A percentile compares a stretch with the other conserved stretches of the same genome.
Evolutionary conservation across 2,329 filamentous ascomycete species (phyloP).

Genomic region (Trichoderma koningiopsis): DNA sequence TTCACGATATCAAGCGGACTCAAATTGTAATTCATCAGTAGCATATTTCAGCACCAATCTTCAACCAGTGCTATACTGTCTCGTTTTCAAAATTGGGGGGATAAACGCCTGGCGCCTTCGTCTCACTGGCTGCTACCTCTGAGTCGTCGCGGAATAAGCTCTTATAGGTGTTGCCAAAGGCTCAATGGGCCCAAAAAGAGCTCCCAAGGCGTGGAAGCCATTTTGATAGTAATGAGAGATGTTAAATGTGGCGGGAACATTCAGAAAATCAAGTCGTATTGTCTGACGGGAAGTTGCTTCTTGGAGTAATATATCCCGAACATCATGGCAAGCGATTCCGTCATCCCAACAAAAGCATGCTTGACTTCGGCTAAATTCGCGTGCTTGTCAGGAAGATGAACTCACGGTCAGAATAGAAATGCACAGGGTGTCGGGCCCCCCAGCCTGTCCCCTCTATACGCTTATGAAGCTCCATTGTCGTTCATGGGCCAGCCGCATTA

Average conservation of each 20-base stretch:
- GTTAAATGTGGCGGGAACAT: background rate
- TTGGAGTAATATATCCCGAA: background rate
- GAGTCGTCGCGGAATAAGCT: background rate
- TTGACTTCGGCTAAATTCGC: background rate
- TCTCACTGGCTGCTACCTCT: background rate
- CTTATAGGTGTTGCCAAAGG: background rate
- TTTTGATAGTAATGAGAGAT: background rate
- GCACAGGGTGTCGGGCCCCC: background rate
- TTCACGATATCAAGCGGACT: background rate
- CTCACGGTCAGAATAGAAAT: background rate
- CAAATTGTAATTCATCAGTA: background rate
- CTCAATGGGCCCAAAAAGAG: background rate
- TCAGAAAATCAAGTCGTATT: background rate
- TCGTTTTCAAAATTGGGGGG: background rate
- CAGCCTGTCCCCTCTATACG: background rate
- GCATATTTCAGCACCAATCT: background rate
- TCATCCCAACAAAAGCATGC: background rate
- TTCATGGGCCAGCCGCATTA: background rate
- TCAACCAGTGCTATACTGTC: background rate
- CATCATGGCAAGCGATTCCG: background rate
- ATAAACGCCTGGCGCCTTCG: background rate
- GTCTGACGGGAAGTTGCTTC: background rate
- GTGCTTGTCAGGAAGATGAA: background rate
- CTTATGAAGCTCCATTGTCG: background rate
- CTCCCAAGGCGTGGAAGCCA: background rate